Base-by-base conservation (phyloP, 257 asterid species). In the Solanum sejunctum region DNA sequence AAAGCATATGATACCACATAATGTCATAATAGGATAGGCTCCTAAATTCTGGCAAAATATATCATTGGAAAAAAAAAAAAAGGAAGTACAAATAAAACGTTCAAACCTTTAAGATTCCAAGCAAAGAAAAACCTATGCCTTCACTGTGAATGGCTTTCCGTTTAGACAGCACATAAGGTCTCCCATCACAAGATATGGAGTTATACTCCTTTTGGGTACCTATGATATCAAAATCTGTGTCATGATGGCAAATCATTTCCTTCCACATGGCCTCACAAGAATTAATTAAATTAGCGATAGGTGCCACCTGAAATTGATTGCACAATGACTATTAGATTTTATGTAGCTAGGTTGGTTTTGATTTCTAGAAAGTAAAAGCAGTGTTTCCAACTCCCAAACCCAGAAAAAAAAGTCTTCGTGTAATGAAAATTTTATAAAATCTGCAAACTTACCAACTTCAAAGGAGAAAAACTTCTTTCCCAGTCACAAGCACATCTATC, bases 101-200 rank as follows among this genome's bases (percentile, higher is more conserved):
- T 84, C 86, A 41, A 84, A 95, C 99, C 98, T 92, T 92, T 60
- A 94, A 61, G 71, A 88, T 86, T 88, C 99, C 99, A 83, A 96
- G 86, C 85, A 92, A 91, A 81, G 88, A 79, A 88, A 94, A 87
- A 70, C 96, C 96, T 84, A 87, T 90, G 84, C 92, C 96, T 78
- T 89, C 91, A 81, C 94, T 85, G 81, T 26, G 85, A 85, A 90
- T 77, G 73, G 86, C 81, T 89, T 86, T 91, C 90, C 87, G 89
- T n/a, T 85, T 87, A 20, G 92, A 80, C 84, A 86, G 93, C 77
- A 54, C 52, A 86, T 88, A 88, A 86, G 91, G 86, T 87, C 87
- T 89, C 85, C 93, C 93, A 85, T 91, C 88, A 84, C 97, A 95
- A 28, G 90, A 87, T 79, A 91, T 12, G 81, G 78, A 54, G 84